Evolutionary conservation across 352 stramenopile genomes (phyloP), one percentile per base, ranked within the genome.

Genomic region (Globisporangium nodosum): DNA sequence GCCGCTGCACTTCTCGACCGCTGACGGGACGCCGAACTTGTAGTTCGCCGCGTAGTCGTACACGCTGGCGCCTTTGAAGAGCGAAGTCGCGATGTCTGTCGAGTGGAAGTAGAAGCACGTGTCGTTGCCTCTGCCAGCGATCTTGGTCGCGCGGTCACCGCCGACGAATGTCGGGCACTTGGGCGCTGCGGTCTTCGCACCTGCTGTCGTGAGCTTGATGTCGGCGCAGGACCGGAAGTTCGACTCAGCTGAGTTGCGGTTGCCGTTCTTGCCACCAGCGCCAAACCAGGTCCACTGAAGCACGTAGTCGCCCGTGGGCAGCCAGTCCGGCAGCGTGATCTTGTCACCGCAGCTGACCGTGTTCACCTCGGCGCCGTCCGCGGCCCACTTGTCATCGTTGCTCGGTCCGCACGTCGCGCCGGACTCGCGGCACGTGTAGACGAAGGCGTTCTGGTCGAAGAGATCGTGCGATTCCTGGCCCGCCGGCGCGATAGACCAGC

Each of bases 101-200:
- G 67, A 69, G 59, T 81, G 58, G 58, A 79, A 87, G 72, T 87
- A 87, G 51, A 77, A 87, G 43, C 76, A 87, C 67, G 78, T 45
- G 49, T 74, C 55, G 50, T 69, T 60, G 33, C 33, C 33, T 37
- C 33, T 37, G 4, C 33, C 33, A 18, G 81, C 60, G 21, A 81
- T 64, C 37, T 66, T 68, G 3, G 72, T 79, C 52, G 79, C 70
- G 20, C 76, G 72, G 60, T 87, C 76, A 4, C 76, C 76, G 3
- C 76, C 76, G 13, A 74, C 60, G 48, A 85, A 87, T 0, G 66
- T 68, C 1, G 74, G 74, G 16, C 76, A 87, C 39, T 61, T 64
- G 0, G 76, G 74, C 0, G 43, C 43, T 20, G n/a, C 2, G 3
- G 45, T 18, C 33, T 72, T 67, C 11, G 48, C 66, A 1, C 60